Evolutionary conservation across 1,284 basidiomycete species (phyloP).

Genomic region (Mycocalia duriaeana): DNA sequence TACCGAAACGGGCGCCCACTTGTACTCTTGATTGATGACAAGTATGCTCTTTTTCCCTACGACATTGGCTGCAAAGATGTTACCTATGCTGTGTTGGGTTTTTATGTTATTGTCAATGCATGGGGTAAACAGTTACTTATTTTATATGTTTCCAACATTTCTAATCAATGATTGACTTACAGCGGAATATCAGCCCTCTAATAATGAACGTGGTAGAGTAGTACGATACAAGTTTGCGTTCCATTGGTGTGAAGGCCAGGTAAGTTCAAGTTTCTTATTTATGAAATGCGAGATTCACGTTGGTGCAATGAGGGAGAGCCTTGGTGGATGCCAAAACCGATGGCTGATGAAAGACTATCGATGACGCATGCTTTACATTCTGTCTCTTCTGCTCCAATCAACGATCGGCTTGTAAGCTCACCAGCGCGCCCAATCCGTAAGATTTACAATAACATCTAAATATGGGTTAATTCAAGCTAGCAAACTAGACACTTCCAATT

Average conservation of each 20-base stretch:
- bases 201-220: constrained; percentile 41
- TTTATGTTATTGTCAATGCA: constrained; percentile 62
- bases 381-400: no score
- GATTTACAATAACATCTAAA: no score
- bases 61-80: constrained; percentile 47
- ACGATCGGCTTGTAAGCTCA: no score
- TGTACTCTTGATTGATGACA: constrained; percentile 66
- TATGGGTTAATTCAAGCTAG: no score
- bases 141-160: neutral
- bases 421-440: no score
- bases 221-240: constrained; percentile 76
- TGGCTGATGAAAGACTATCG: neutral
- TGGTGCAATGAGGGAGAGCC: constrained; percentile 30
- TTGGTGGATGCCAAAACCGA: constrained; percentile 44
- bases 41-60: constrained; percentile 66
- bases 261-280: constrained; percentile 25
- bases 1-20: constrained; percentile 48
- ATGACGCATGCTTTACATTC: neutral
- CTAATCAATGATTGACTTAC: neutral
- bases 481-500: no score
- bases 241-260: constrained; percentile 72
- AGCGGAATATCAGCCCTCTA: constrained; percentile 61
- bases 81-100: constrained; percentile 68
- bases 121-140: constrained; percentile 54
- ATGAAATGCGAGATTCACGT: neutral